Conservation (phyloP, 2,329 filamentous ascomycete genomes). For the Talaromyces atroroseus region DNA sequence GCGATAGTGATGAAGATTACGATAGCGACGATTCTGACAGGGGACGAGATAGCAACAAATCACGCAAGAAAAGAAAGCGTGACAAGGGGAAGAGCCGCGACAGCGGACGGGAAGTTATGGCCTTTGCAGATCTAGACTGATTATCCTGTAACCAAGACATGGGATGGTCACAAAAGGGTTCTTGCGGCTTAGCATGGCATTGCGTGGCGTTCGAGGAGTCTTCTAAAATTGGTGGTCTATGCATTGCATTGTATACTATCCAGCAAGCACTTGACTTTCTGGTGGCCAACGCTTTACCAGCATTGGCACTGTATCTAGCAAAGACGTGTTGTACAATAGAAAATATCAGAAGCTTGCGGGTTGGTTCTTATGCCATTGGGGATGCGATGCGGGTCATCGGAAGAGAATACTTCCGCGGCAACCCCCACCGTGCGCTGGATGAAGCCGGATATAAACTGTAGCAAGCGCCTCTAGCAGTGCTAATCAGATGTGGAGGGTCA, state of each 20-base stretch:
- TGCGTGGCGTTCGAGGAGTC: constrained; percentile 4
- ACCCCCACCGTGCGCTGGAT: neutral
- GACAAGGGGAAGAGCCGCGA: constrained; percentile 39
- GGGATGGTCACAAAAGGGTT: neutral
- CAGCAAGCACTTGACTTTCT: neutral
- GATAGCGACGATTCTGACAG: constrained; percentile 43
- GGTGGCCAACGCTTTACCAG: neutral
- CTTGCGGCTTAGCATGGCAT: constrained; percentile 4
- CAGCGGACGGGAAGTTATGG: constrained; percentile 37
- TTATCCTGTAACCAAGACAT: neutral
- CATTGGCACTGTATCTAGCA: neutral
- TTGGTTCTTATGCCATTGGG: neutral
- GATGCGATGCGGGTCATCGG: neutral
- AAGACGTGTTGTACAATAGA: neutral
- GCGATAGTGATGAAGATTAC: constrained; percentile 42
- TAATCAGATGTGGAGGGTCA: neutral
- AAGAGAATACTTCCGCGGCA: neutral
- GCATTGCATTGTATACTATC: neutral
- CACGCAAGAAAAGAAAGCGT: constrained; percentile 45
- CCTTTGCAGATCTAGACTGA: constrained; percentile 40
- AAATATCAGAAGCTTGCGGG: neutral
- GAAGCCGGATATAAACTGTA: neutral
- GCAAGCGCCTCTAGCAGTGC: too few species aligned
- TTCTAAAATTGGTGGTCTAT: neutral
- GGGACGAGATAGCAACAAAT: constrained; percentile 41